These are phyloP conservation scores for Penicillium frequentans DNA, from an alignment of 2,329 filamentous ascomycete genomes.

Conservation along the genomic window DNA sequence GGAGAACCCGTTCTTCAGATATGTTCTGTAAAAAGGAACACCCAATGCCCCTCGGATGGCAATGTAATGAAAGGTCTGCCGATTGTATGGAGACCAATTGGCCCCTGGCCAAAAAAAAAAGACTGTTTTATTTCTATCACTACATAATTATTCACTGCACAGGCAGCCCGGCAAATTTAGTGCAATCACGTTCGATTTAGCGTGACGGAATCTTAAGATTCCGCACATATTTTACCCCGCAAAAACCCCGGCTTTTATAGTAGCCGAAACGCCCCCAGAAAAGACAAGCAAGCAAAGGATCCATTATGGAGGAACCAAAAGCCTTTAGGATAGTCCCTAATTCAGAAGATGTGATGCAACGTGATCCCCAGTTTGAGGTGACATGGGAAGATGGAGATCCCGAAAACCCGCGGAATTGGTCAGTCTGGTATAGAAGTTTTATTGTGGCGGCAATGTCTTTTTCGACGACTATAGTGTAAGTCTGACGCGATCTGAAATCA, in stretches of 20 bases:
- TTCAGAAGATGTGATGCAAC: not conserved
- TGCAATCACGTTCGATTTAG: not conserved
- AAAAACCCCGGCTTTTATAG: constrained; percentile 1
- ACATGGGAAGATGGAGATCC: constrained; percentile 11
- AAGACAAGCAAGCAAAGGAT: not conserved
- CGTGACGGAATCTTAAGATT: constrained; percentile 19
- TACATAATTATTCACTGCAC: not conserved
- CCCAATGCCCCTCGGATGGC: not conserved
- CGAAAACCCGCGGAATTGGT: constrained; percentile 17
- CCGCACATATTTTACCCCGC: constrained; percentile 8
- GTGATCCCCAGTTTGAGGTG: constrained; percentile 15
- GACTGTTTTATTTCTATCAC: not conserved
- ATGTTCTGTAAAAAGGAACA: constrained; percentile 47
- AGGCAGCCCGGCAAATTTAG: not conserved
- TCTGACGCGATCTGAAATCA: not conserved
- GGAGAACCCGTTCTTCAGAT: constrained; percentile 67
- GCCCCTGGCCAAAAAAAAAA: not conserved
- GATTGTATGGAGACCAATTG: not conserved
- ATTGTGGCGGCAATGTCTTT: constrained; percentile 20
- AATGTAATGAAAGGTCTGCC: not conserved
- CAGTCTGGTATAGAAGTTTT: constrained; percentile 21
- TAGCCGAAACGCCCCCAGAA: not conserved
- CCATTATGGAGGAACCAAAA: not conserved
- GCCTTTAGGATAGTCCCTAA: not conserved
- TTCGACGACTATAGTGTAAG: constrained; percentile 18